Evolutionary conservation across 805 yeast genomes (phyloP), one percentile per base, ranked within the genome.

Genomic region (Ogataea pignaliae): DNA sequence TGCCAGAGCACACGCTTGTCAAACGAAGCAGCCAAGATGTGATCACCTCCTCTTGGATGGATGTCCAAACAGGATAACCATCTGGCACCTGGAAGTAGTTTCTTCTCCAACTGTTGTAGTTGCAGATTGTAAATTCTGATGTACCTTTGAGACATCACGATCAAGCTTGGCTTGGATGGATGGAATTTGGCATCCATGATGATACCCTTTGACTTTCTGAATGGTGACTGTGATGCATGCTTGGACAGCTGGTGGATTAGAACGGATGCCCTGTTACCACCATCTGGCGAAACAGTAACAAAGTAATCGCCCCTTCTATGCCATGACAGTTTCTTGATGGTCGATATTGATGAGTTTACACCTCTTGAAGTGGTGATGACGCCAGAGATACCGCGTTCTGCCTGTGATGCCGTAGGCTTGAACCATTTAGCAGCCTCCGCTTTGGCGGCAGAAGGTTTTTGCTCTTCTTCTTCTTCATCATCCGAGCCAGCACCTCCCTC

Each of bases 1-100:
- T 91, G 98, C 99, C 99, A 93, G 53, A 90, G 75, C 5, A 93
- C 95, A 54, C 97, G 78, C 73, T 90, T 89, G 66, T 93, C 99
- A 64, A 79, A 93, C 2, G 97, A 88, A 8, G 91, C 86, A 12
- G 96, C 96, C 50, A 93, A 68, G 42, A 93, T 80, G 59, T 93
- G 90, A 64, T 93, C 98, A 44, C 99, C 99, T 26, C 70, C 70
- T 52, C 95, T 76, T 46, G 98, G 97, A 65, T 93, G 98, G 41
- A 93, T 84, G 62, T 90, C 98, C 60, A 93, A 82, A 54, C 83
- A 76, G 15, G 95, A 82, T 56, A 93, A 76, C 96, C 96, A 88
- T 66, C 96, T 81, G 1, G 96, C 97, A 59, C 98, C 98, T 1
- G 99, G 98, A 71, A 83, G 69, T 54, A 93, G 72, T 57, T 89